These are phyloP conservation scores for Cryptomeria japonica DNA, from an alignment of 75 land plant genomes.

Conservation along the genomic window DNA sequence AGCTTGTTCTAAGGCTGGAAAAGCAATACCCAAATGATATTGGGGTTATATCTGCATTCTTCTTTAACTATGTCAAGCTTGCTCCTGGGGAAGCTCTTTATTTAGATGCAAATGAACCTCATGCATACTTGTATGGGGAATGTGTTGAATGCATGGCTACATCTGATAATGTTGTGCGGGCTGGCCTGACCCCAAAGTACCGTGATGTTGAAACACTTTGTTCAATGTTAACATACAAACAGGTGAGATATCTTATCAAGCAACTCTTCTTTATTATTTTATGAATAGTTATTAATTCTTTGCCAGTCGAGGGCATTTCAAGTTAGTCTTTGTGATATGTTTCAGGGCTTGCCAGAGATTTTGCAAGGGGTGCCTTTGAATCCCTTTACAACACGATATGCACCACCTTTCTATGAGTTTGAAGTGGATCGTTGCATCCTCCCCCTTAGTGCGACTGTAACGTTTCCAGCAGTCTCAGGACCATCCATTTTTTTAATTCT, in stretches of 20 bases:
- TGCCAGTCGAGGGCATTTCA: neutral
- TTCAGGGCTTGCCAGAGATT: conserved; percentile 86
- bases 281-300: neutral
- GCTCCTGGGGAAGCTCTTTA: conserved; percentile 84
- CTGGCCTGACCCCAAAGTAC: conserved; percentile 89
- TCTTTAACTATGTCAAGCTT: conserved; percentile 76
- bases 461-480: conserved; percentile 48
- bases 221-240: conserved; percentile 94
- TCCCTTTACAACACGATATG: conserved; percentile 52
- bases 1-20: conserved; percentile 60
- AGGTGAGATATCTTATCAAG: conserved; percentile 37
- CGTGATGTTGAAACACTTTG: conserved; percentile 86
- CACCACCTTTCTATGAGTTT: conserved; percentile 94
- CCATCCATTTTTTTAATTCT: conserved; percentile 81
- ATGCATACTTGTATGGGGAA: conserved; percentile 84
- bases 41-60: conserved; percentile 78
- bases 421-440: conserved; percentile 81
- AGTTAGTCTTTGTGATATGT: conserved; percentile 5
- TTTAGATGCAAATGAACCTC: conserved; percentile 86
- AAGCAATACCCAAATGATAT: conserved; percentile 88
- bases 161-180: conserved; percentile 97
- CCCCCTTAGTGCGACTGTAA: conserved; percentile 44
- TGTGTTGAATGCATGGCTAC: conserved; percentile 99
- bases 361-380: conserved; percentile 52
- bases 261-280: neutral